Evolutionary conservation across 1,284 basidiomycete species (phyloP).

Genomic region (Chalciporus sp.): DNA sequence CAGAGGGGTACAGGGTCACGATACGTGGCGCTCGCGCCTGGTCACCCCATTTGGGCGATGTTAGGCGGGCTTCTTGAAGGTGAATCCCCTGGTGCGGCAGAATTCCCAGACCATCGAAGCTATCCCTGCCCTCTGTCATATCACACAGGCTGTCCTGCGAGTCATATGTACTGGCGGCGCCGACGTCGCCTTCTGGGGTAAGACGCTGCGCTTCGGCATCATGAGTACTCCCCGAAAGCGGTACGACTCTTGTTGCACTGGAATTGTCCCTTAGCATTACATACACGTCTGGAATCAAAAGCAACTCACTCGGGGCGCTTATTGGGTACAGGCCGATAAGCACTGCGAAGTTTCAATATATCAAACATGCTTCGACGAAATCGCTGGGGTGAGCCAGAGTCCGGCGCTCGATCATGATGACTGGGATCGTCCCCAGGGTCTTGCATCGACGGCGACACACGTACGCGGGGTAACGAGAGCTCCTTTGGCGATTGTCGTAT

Average conservation of each 20-base stretch:
- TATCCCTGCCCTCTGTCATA: not conserved
- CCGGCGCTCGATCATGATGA: not conserved
- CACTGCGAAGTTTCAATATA: constrained; percentile 22
- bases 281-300: not conserved
- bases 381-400: constrained; percentile 12
- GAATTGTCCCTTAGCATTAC: constrained; percentile 1
- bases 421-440: not conserved
- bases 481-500: not conserved
- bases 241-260: not conserved
- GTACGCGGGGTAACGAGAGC: constrained; percentile 4
- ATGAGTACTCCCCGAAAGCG: not conserved
- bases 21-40: not conserved
- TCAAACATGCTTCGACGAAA: constrained; percentile 34
- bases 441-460: not conserved
- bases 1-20: constrained; percentile 14
- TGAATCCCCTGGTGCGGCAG: not conserved
- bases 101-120: not conserved
- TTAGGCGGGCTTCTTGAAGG: not conserved
- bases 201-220: not conserved
- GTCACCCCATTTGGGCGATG: not conserved
- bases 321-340: constrained; percentile 1
- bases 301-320: not conserved
- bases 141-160: not conserved
- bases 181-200: constrained; percentile 7
- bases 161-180: not conserved